Base-by-base conservation (phyloP, 805 yeast genomes). In the Nadsonia fulvescens region DNA sequence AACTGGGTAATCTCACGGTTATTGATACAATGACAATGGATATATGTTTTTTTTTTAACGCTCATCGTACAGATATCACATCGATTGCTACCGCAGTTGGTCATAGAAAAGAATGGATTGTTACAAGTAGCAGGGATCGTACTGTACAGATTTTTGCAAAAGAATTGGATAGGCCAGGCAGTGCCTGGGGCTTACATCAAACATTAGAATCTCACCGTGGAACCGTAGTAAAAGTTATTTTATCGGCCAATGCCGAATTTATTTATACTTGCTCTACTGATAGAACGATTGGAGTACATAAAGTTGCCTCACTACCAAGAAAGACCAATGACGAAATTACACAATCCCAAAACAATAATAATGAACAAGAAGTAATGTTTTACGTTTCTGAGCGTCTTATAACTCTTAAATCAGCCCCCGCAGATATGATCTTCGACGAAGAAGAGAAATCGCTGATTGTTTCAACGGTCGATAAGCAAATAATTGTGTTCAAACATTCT, bases 121-220 rank as follows among this genome's bases (percentile, higher is more conserved):
- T 33, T 7, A 35, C 40, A 8, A 31, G 43, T 14, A 64, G 74
- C 2, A 46, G 78, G 21, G 79, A 71, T 40, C 40, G 79, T 27
- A 71, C 70, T 54, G 58, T 71, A 15, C 79, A 71, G 40, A 40
- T 70, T 0, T 66, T 65, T 32, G 38, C 41, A 8, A 48, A 44
- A 24, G 6, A 13, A 14, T 18, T 25, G 1, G 24, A 21, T 4
- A 28, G n/a, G n/a, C n/a, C n/a, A n/a, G n/a, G n/a, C n/a, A n/a
- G n/a, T n/a, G n/a, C n/a, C n/a, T n/a, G 77, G 54, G 49, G 4
- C 45, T 74, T 4, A 42, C n/a, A 58, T 23, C 75, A 70, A 37
- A 73, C 82, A 0, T 38, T 73, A n/a, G 61, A 64, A 1, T 49
- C 58, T 5, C 78, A 68, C 37, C 64, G 60, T 28, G 75, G 68